Evolutionary conservation across 2,329 filamentous ascomycete species (phyloP).

Genomic region (Cytospora chrysosperma): DNA sequence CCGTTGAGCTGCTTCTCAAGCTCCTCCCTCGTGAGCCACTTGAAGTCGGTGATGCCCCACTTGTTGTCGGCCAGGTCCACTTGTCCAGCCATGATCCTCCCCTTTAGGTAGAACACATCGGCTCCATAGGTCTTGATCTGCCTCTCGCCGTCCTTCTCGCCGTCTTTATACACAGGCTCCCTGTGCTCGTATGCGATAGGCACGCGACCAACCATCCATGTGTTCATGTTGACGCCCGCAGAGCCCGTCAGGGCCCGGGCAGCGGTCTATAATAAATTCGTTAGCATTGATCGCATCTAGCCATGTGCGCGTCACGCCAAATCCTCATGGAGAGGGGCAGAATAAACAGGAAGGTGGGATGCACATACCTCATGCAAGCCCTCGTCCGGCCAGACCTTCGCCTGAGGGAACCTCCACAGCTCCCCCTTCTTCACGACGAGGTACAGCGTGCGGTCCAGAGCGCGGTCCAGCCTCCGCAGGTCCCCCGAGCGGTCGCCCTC

Average conservation of each 20-base stretch:
- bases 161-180: slow-evolving; percentile 47
- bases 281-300: not conserved
- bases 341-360: not conserved
- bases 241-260: slow-evolving; percentile 73
- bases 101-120: slow-evolving; percentile 96
- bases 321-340: not conserved
- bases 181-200: slow-evolving; percentile 78
- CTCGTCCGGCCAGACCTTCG: slow-evolving; percentile 67
- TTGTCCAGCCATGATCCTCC: slow-evolving; percentile 95
- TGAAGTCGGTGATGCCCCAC: slow-evolving; percentile 76
- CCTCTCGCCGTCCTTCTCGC: slow-evolving; percentile 41
- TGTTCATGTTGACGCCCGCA: slow-evolving; percentile 95
- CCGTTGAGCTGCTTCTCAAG: slow-evolving; percentile 63
- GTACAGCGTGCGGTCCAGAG: slow-evolving; percentile 81
- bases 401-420: slow-evolving; percentile 80
- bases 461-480: slow-evolving; percentile 72
- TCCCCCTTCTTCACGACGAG: slow-evolving; percentile 76
- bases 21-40: slow-evolving; percentile 92
- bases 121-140: slow-evolving; percentile 47
- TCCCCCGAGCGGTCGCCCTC: slow-evolving; percentile 79
- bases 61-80: slow-evolving; percentile 72
- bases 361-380: slow-evolving; percentile 75
- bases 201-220: slow-evolving; percentile 90
- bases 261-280: slow-evolving; percentile 61
- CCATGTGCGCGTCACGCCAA: not conserved